Conservation (phyloP, 2,329 filamentous ascomycete species). For the Aspergillus quadricinctus region DNA sequence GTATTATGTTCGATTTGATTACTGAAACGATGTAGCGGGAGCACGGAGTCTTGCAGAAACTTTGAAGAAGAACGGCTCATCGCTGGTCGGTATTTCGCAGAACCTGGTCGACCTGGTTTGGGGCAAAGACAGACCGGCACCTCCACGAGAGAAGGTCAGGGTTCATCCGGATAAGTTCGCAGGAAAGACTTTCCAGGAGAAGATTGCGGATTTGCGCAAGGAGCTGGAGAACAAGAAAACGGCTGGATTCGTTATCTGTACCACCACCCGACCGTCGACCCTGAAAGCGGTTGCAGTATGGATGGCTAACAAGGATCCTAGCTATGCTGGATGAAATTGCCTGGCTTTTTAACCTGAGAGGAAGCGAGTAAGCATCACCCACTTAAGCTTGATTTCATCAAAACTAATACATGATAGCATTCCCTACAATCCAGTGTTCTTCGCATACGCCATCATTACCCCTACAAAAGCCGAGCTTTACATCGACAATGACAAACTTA, state of each 20-base stretch:
- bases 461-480: constrained; percentile 73
- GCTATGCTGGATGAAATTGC: constrained; percentile 93
- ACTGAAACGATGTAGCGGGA: constrained; percentile 43
- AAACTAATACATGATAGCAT: constrained; percentile 50
- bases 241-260: constrained; percentile 76
- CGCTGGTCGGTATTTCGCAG: constrained; percentile 67
- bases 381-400: neutral
- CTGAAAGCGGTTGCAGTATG: too few relatives aligned
- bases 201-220: constrained; percentile 81
- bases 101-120: constrained; percentile 94
- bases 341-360: constrained; percentile 97
- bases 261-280: constrained; percentile 7
- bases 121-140: constrained; percentile 66
- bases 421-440: constrained; percentile 97
- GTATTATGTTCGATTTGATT: neutral
- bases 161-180: constrained; percentile 68
- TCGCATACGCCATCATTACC: constrained; percentile 89
- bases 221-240: constrained; percentile 88
- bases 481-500: constrained; percentile 74
- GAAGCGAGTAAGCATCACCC: constrained; percentile 61
- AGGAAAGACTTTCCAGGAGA: constrained; percentile 76
- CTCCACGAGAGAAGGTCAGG: constrained; percentile 71
- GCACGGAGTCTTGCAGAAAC: constrained; percentile 75
- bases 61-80: constrained; percentile 78
- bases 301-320: constrained; percentile 19